These are phyloP conservation scores for Boletus sp. DNA, from an alignment of 1,284 basidiomycete genomes.

Conservation along the genomic window DNA sequence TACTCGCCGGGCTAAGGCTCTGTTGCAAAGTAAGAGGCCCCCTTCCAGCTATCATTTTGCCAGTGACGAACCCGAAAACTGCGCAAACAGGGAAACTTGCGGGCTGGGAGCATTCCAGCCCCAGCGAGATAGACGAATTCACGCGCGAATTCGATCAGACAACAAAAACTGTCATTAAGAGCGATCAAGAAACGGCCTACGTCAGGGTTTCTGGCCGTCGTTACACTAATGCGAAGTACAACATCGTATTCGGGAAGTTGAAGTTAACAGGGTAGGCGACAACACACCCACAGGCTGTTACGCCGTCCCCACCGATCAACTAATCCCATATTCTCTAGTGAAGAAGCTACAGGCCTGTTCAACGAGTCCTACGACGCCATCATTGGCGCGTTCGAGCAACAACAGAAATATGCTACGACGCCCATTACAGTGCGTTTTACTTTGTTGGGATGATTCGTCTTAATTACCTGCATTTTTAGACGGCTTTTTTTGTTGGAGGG, in stretches of 20 bases:
- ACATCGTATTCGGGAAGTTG: constrained; percentile 8
- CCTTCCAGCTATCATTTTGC: neutral
- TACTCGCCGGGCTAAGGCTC: neutral
- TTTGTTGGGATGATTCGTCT: neutral
- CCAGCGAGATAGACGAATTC: constrained; percentile 16
- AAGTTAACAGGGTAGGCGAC: constrained; percentile 13
- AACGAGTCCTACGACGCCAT: constrained; percentile 31
- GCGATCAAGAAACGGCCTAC: constrained; percentile 8
- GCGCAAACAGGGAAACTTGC: neutral
- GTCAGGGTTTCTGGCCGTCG: constrained; percentile 6
- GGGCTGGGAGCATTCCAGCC: constrained; percentile 21
- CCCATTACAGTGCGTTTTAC: constrained; percentile 28
- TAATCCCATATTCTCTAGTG: constrained; percentile 29
- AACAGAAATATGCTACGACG: constrained; percentile 21
- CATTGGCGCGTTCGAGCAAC: constrained; percentile 32
- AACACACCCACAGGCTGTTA: no score
- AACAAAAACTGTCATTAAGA: constrained; percentile 9
- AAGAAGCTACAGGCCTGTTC: constrained; percentile 44
- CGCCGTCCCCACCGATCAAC: constrained; percentile 15
- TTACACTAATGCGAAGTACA: neutral
- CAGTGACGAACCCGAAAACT: neutral
- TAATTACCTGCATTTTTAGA: constrained; percentile 2
- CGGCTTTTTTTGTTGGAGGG: constrained; percentile 37
- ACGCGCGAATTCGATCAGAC: constrained; percentile 12
- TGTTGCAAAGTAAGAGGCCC: neutral